Percentiles rank a stretch among this genome's conserved stretches.
Conservation (phyloP, 352 stramenopile genomes). For the Blastocystis sp. region DNA sequence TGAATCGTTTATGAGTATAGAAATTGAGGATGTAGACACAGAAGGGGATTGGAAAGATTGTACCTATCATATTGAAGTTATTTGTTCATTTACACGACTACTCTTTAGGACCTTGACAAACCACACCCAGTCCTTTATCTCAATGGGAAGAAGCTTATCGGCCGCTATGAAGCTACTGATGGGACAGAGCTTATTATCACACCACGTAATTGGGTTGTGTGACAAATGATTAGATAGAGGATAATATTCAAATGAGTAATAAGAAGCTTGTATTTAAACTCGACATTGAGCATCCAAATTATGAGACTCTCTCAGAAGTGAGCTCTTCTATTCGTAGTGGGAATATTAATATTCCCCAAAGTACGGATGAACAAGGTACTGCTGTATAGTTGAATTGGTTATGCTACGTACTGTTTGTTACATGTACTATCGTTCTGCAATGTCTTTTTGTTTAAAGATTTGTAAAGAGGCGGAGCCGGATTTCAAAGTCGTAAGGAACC, state of each 20-base stretch:
- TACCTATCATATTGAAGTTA: background rate
- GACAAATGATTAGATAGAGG: background rate
- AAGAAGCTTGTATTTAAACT: constrained; percentile 32
- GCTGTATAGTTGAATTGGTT: background rate
- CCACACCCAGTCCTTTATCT: constrained; percentile 9
- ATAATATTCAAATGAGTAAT: background rate
- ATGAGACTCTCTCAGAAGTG: background rate
- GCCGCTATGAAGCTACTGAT: constrained; percentile 17
- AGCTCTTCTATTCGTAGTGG: background rate
- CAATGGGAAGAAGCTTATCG: constrained; percentile 13
- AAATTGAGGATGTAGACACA: constrained; percentile 12
- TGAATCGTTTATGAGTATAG: constrained; percentile 49
- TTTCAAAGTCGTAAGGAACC: background rate
- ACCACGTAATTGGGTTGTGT: background rate
- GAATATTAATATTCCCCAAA: background rate
- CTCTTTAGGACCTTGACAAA: background rate
- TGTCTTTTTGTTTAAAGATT: constrained; percentile 1
- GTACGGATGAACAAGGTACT: background rate
- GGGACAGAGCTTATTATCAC: background rate
- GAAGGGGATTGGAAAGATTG: background rate
- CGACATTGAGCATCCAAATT: background rate
- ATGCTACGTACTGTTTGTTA: background rate
- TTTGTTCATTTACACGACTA: background rate
- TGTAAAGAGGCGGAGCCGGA: background rate
- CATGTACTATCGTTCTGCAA: background rate